Evolutionary conservation across 2,329 filamentous ascomycete species (phyloP), one percentile per base, ranked within the genome.

Genomic region (Claviceps maximensis): DNA sequence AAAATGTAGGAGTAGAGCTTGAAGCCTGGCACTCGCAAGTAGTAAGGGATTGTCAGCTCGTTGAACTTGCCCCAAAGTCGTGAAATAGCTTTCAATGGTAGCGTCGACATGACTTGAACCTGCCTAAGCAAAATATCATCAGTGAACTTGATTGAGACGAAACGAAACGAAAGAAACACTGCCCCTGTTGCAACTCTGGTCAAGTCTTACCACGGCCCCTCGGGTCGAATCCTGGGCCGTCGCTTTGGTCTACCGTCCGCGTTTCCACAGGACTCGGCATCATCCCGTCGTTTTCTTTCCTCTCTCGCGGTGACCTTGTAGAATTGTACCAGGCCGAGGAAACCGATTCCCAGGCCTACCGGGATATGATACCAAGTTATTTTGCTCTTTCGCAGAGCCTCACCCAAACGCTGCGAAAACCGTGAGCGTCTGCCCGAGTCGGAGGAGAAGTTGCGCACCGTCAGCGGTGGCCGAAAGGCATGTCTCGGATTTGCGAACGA

Each of bases 341-440:
- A 89, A 54, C 80, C 87, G 62, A 95, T 83, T 55, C 90, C 90
- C 23, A 95, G 75, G 27, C 85, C 87, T 53, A 95, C 80, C 23
- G 90, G 90, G 60, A 96, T 95, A 47, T 87, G 87, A 68, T 89
- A 88, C 90, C 90, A 96, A 72, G 87, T 81, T 56, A 93, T 77
- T 67, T 75, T 79, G 58, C 71, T 74, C 59, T 74, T 74, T 57
- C 69, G 71, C 51, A 76, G 65, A 44, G 75, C 74, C 54, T 71
- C 70, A 27, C 74, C 70, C 53, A 80, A 68, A 29, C 75, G 73
- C 49, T 75, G 73, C 31, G 75, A 73, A 66, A 79, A 79, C 54
- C 71, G 70, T 40, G 70, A 74, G 57, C 72, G 67, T 56, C 71
- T 71, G 53, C 71, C 71, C 44, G 73, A 68, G 58, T 59, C 60